Base-by-base conservation (phyloP, 345 rosid species). In the Raphanus raphanistrum region DNA sequence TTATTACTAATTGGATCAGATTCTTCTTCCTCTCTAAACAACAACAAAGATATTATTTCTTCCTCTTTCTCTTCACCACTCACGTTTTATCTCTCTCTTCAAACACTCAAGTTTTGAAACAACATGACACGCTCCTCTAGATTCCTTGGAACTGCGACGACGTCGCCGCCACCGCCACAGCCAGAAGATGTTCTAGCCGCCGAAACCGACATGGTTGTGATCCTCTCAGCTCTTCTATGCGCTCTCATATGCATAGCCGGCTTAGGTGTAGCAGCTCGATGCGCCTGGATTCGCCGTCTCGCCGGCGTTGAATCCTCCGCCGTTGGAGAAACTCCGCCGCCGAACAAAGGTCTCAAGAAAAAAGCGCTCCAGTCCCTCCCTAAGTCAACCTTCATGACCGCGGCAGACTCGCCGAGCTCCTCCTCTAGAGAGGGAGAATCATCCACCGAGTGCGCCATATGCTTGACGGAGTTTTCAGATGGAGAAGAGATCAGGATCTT, bases 161-260 rank as follows among this genome's bases (percentile, higher is more conserved):
- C 81, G 29, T 16, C 81, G 16, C 84, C 92, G 0, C 86, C 89
- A 2, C 89, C 83, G 2, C 76, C 89, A 2, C 89, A 79, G 2
- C 76, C 79, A 57, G 76, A 35, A 70, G 84, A 83, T 35, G 65
- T 79, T 16, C 65, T 73, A 31, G 73, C 84, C 65, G 76, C 87
- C 2, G 92, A 90, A 79, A 88, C 94, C 3, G 92, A 92, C 77
- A 81, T 87, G 71, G 87, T 92, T 32, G 85, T 92, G 11, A 83
- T 87, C 17, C 82, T 90, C 57, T 94, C 92, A 7, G 90, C 85
- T 15, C 91, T 92, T 73, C 84, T 92, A 27, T 92, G 97, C 70
- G 92, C 94, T 55, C 75, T 92, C 48, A 84, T 92, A 6, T 90
- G 90, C 32, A 88, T 85, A 0, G 86, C 89, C 29, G 97, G 96